Percentiles rank a stretch among this genome's conserved stretches.
Evolutionary conservation across 2,329 filamentous ascomycete species (phyloP).

Genomic region (Westerdykella aurantiaca): DNA sequence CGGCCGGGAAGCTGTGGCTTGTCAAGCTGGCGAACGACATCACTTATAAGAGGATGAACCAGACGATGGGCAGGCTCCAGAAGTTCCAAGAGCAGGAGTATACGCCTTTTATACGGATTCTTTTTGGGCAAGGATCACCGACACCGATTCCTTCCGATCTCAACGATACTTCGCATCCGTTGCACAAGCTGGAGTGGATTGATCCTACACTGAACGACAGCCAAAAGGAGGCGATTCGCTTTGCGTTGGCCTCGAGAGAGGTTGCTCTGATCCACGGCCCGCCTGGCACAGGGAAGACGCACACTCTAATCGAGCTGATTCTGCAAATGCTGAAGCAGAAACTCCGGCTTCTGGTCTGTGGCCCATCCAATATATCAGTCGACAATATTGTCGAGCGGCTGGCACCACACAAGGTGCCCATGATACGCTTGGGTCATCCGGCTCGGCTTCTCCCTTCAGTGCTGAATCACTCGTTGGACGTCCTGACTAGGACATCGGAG

Average conservation of each 20-base stretch:
- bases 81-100: slow-evolving; percentile 53
- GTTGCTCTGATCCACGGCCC: slow-evolving; percentile 90
- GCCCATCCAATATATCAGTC: slow-evolving; percentile 92
- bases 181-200: slow-evolving; percentile 47
- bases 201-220: slow-evolving; percentile 56
- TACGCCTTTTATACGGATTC: slow-evolving; percentile 53
- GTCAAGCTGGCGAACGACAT: slow-evolving; percentile 63
- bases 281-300: slow-evolving; percentile 93
- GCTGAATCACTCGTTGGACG: slow-evolving; percentile 81
- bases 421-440: slow-evolving; percentile 87
- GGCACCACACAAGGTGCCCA: slow-evolving; percentile 74
- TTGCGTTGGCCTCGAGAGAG: slow-evolving; percentile 75
- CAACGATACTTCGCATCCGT: slow-evolving; percentile 33
- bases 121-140: slow-evolving; percentile 55
- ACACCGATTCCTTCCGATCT: slow-evolving; percentile 46
- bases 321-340: slow-evolving; percentile 75
- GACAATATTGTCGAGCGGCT: slow-evolving; percentile 97
- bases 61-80: slow-evolving; percentile 56
- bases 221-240: slow-evolving; percentile 62
- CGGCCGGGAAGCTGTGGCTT: slow-evolving; percentile 56
- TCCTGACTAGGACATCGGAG: slow-evolving; percentile 84
- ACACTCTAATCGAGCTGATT: slow-evolving; percentile 92
- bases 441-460: slow-evolving; percentile 85
- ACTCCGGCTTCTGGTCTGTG: slow-evolving; percentile 81
- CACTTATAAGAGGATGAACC: slow-evolving; percentile 60